These are phyloP conservation scores for Lasiosphaeria ovina DNA, from an alignment of 495 filamentous ascomycete genomes.

Conservation along the genomic window DNA sequence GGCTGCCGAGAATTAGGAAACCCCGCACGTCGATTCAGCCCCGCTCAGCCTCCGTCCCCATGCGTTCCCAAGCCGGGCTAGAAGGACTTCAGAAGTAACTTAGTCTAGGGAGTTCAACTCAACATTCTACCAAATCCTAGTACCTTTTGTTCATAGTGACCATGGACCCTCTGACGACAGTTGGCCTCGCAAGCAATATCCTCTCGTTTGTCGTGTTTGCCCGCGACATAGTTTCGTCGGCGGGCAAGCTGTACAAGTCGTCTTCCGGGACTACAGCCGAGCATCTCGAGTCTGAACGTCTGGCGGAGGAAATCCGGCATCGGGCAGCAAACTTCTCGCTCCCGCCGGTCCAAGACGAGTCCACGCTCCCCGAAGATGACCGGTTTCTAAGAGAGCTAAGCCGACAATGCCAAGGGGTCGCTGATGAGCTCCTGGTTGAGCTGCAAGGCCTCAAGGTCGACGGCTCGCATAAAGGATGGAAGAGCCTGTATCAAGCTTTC, in stretches of 20 bases:
- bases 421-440: background rate
- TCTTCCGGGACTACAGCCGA: constrained; percentile 1
- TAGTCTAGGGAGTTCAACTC: no score
- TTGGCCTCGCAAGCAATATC: constrained; percentile 4
- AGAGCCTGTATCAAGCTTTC: constrained; percentile 6
- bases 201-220: constrained; percentile 4
- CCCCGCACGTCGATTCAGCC: no score
- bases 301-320: background rate
- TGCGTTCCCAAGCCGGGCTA: no score
- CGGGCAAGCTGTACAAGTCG: background rate
- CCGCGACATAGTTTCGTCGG: constrained; percentile 2
- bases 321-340: background rate
- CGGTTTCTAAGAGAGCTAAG: background rate
- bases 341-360: background rate
- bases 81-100: no score
- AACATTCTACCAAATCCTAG: no score
- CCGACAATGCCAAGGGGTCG: background rate
- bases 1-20: no score
- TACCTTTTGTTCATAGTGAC: no score
- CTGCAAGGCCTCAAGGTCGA: background rate
- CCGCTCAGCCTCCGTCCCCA: no score
- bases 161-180: background rate
- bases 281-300: background rate
- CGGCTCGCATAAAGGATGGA: constrained; percentile 1
- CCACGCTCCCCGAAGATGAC: background rate